Evolutionary conservation across 2,329 filamentous ascomycete species (phyloP).

Genomic region (Malbranchea zuffiana): DNA sequence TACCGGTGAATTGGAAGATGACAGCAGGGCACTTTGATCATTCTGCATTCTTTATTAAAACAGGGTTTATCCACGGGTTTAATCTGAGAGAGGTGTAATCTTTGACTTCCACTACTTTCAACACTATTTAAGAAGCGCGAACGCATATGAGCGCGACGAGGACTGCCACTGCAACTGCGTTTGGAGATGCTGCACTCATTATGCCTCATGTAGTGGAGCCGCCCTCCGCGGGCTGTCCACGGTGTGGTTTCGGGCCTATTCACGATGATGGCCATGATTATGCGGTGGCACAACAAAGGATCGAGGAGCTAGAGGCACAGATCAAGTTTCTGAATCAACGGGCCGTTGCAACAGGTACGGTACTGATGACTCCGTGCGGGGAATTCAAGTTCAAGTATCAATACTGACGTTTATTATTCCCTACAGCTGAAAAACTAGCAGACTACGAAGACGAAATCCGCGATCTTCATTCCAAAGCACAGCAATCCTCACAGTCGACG

Average conservation of each 20-base stretch:
- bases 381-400: background rate
- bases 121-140: no score
- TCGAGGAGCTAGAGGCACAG: slow-evolving; percentile 46
- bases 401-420: slow-evolving; percentile 6
- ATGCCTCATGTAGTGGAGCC: no score
- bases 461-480: slow-evolving; percentile 32
- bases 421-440: slow-evolving; percentile 45
- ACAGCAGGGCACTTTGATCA: no score
- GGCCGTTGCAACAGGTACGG: slow-evolving; percentile 42
- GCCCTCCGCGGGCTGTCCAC: slow-evolving; percentile 20
- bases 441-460: slow-evolving; percentile 54
- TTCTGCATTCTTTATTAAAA: no score
- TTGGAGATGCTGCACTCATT: no score
- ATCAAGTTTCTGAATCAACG: slow-evolving; percentile 43
- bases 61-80: no score
- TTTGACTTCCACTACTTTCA: no score
- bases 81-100: no score
- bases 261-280: slow-evolving; percentile 17
- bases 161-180: no score
- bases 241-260: slow-evolving; percentile 27
- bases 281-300: slow-evolving; percentile 29
- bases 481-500: slow-evolving; percentile 19
- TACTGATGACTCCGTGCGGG: background rate
- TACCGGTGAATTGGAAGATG: no score
- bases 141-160: no score